phyloP scores from a whole-genome alignment of 441 rosid genomes.

The Pelargonium australe region DNA sequence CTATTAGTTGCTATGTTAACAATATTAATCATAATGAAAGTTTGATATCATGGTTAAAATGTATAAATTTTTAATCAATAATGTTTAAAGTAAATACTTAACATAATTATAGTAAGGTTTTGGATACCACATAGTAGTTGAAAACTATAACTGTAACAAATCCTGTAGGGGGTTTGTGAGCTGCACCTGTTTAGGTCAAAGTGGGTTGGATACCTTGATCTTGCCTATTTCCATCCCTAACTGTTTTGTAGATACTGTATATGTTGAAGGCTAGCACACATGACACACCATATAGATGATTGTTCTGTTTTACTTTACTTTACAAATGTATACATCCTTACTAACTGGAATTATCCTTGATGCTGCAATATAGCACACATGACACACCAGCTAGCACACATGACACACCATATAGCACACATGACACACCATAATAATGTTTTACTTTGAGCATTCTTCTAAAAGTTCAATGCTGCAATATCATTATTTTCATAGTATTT shows the following conservation, averaged over 20 bases:
- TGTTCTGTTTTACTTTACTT: background rate
- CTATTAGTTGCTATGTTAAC: background rate
- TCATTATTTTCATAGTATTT: too few species aligned
- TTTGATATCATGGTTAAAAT: background rate
- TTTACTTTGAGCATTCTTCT: too few species aligned
- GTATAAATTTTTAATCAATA: background rate
- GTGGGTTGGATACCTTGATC: slow-evolving; percentile 1
- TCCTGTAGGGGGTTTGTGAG: background rate
- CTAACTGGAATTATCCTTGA: background rate
- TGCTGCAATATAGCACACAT: too few species aligned
- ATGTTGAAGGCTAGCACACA: slow-evolving; percentile 1
- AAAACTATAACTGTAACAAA: background rate
- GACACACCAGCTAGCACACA: too few species aligned
- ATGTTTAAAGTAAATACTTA: background rate
- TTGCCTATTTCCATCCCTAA: slow-evolving; percentile 1
- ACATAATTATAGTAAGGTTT: background rate
- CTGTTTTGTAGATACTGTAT: background rate
- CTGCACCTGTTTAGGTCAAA: background rate
- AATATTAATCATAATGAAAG: background rate
- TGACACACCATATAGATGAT: background rate
- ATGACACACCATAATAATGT: too few species aligned
- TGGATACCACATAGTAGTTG: background rate
- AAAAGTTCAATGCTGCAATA: too few species aligned
- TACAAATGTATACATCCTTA: background rate
- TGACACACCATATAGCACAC: too few species aligned